Percentiles rank a stretch among this genome's conserved stretches.
These are phyloP conservation scores for Chlamydomonas sphaeroides DNA, from an alignment of 139 green algal species.

Conservation along the genomic window DNA sequence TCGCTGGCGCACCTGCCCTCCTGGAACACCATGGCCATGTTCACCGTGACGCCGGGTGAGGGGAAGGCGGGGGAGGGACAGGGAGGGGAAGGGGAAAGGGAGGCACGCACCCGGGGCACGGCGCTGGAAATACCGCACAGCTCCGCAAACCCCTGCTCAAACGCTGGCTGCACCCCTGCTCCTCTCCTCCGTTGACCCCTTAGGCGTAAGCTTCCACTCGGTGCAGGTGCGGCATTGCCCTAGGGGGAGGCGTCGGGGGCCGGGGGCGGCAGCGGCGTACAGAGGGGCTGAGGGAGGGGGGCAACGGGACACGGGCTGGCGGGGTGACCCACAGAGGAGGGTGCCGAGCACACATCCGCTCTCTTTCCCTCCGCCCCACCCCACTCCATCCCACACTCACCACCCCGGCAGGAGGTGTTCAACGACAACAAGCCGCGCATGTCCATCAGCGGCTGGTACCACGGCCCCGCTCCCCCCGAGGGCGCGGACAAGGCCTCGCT, in stretches of 20 bases:
- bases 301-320: too few relatives aligned
- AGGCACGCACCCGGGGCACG: too few relatives aligned
- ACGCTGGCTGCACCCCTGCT: too few relatives aligned
- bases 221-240: neutral
- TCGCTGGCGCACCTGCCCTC: conserved; percentile 43
- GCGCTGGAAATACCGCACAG: too few relatives aligned
- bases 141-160: too few relatives aligned
- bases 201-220: too few relatives aligned
- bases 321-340: too few relatives aligned
- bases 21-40: conserved; percentile 89
- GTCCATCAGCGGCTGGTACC: conserved; percentile 88
- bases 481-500: conserved; percentile 68
- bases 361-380: neutral
- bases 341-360: neutral
- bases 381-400: too few relatives aligned
- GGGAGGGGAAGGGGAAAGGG: too few relatives aligned
- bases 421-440: conserved; percentile 69
- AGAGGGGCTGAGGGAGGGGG: too few relatives aligned
- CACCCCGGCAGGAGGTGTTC: conserved; percentile 63
- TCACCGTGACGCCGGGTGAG: conserved; percentile 80
- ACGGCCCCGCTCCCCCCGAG: conserved; percentile 48
- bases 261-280: neutral
- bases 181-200: too few relatives aligned
- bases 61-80: neutral
- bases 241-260: neutral